phyloP scores from a whole-genome alignment of 768 basidiomycete genomes.

The Neoboletus subvelutipes region DNA sequence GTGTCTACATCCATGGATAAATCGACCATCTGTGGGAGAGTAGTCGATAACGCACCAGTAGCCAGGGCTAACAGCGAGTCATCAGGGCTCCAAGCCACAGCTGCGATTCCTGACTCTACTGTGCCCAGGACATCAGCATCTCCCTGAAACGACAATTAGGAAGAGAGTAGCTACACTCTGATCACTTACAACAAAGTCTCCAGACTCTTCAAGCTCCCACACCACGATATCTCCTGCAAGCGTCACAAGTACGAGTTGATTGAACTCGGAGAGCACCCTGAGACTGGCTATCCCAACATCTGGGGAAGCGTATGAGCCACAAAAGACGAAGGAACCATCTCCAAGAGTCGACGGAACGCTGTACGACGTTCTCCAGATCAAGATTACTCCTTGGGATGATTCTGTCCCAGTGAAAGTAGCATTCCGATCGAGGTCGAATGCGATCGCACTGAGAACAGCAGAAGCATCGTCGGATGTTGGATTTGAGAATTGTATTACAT shows the following conservation, averaged over 20 bases:
- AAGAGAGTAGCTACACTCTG: background rate
- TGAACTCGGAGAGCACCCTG: constrained; percentile 69
- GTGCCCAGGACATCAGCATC: constrained; percentile 76
- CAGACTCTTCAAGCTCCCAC: constrained; percentile 50
- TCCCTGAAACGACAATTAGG: constrained; percentile 19
- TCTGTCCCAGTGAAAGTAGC: constrained; percentile 60
- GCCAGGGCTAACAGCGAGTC: constrained; percentile 80
- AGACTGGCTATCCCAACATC: constrained; percentile 57
- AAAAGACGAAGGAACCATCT: constrained; percentile 18
- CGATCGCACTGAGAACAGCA: constrained; percentile 43
- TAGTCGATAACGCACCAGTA: constrained; percentile 53
- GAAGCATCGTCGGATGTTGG: constrained; percentile 22
- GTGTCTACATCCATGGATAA: constrained; percentile 51
- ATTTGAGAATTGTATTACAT: constrained; percentile 15
- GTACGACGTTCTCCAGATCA: constrained; percentile 51
- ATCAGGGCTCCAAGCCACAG: constrained; percentile 90
- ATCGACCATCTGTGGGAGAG: background rate
- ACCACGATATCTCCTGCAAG: constrained; percentile 83
- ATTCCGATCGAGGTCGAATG: constrained; percentile 66
- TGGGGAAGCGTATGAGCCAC: constrained; percentile 21
- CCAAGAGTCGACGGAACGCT: constrained; percentile 10
- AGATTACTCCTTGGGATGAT: constrained; percentile 54
- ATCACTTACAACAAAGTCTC: constrained; percentile 42
- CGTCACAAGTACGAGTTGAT: constrained; percentile 63
- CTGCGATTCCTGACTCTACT: constrained; percentile 79